Conservation (phyloP, 2,329 filamentous ascomycete genomes). For the Macrophomina pseudophaseolina region DNA sequence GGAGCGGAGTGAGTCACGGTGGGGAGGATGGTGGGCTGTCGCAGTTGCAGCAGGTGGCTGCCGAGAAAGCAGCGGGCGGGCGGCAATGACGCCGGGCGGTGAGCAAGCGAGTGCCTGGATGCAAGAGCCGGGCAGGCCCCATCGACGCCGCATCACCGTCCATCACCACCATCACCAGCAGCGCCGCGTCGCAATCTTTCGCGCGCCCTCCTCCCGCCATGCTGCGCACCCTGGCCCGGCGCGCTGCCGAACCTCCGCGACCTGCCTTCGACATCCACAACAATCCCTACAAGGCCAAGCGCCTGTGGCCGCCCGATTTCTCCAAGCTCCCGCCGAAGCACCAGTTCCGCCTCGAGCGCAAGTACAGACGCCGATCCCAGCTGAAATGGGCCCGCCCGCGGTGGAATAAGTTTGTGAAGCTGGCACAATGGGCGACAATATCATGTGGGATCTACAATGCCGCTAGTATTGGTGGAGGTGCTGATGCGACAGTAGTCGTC, state of each 20-base stretch:
- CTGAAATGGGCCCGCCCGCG: conserved; percentile 65
- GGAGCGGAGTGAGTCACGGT: conserved; percentile 26
- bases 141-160: not conserved
- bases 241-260: conserved; percentile 39
- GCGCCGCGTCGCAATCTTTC: not conserved
- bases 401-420: conserved; percentile 69
- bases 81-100: conserved; percentile 23
- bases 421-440: conserved; percentile 67
- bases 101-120: conserved; percentile 22
- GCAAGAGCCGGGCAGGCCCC: conserved; percentile 4
- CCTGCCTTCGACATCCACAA: conserved; percentile 51
- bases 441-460: conserved; percentile 53
- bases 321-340: conserved; percentile 70
- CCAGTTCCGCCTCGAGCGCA: conserved; percentile 78
- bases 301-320: conserved; percentile 80
- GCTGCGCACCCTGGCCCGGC: conserved; percentile 55
- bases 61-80: conserved; percentile 16
- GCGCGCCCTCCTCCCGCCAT: conserved; percentile 39
- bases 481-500: conserved; percentile 52
- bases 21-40: conserved; percentile 19
- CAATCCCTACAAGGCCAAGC: conserved; percentile 69
- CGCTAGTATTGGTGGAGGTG: conserved; percentile 33
- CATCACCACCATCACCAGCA: not conserved
- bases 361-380: conserved; percentile 72
- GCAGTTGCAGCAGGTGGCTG: not conserved